Conservation (phyloP, 352 stramenopile genomes). For the Blastocystis sp. region DNA sequence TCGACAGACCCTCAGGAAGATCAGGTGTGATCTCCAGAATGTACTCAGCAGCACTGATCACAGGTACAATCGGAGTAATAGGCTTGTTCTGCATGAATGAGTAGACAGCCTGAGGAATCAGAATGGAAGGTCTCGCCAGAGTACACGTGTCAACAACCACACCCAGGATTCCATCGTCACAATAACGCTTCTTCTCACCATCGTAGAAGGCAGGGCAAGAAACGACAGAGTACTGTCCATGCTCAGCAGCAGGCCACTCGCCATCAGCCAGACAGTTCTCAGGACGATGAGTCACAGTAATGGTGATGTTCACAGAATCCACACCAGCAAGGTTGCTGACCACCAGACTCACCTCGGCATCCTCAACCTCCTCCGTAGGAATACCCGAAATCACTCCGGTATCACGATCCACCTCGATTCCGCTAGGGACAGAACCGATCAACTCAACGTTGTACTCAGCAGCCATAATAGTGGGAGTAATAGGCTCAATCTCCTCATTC, state of each 20-base stretch:
- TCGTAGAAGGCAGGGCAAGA: background rate
- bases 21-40: background rate
- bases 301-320: background rate
- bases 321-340: background rate
- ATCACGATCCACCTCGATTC: background rate
- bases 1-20: background rate
- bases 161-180: background rate
- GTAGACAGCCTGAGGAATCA: background rate
- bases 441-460: background rate
- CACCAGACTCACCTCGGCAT: background rate
- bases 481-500: background rate
- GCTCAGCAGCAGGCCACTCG: background rate
- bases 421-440: background rate
- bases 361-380: background rate
- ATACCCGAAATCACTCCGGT: slow-evolving; percentile 36
- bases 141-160: background rate
- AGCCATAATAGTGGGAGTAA: background rate
- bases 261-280: slow-evolving; percentile 10
- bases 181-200: background rate
- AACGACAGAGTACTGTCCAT: background rate
- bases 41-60: background rate
- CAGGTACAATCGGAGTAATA: slow-evolving; percentile 21
- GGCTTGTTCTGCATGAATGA: slow-evolving; percentile 10
- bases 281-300: background rate
- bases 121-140: background rate